These are phyloP conservation scores for Fusarium bactridioides DNA, from an alignment of 2,329 filamentous ascomycete species.

Conservation along the genomic window DNA sequence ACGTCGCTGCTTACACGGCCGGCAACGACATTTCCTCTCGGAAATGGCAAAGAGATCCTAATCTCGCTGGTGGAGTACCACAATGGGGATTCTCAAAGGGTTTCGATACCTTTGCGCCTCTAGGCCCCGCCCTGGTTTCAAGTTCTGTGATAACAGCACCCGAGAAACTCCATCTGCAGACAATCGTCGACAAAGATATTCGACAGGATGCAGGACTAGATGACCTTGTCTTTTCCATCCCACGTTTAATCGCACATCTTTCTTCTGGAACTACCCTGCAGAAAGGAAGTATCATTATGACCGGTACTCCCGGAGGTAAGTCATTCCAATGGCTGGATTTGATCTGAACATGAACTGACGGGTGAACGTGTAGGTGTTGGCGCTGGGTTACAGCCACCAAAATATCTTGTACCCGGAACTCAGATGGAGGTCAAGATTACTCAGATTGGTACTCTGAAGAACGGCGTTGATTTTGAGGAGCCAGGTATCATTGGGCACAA, in stretches of 20 bases:
- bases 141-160: slow-evolving; percentile 54
- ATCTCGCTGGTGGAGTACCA: slow-evolving; percentile 58
- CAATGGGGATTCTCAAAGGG: slow-evolving; percentile 67
- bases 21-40: slow-evolving; percentile 65
- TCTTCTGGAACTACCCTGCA: slow-evolving; percentile 53
- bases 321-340: fast-evolving
- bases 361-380: slow-evolving; percentile 48
- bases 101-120: slow-evolving; percentile 63
- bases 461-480: background rate
- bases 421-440: slow-evolving; percentile 51
- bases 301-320: slow-evolving; percentile 49
- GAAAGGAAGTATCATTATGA: slow-evolving; percentile 56
- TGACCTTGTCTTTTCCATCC: slow-evolving; percentile 56
- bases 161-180: slow-evolving; percentile 52
- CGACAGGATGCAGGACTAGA: slow-evolving; percentile 52
- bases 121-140: slow-evolving; percentile 58
- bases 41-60: slow-evolving; percentile 59
- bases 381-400: slow-evolving; percentile 52
- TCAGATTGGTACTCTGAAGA: slow-evolving; percentile 48
- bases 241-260: slow-evolving; percentile 48
- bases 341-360: fast-evolving
- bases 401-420: slow-evolving; percentile 50
- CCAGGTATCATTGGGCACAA: fast-evolving
- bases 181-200: slow-evolving; percentile 56
- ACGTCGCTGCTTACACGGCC: slow-evolving; percentile 61